Conservation (phyloP, 2,329 filamentous ascomycete genomes). For the Exophiala sideris region DNA sequence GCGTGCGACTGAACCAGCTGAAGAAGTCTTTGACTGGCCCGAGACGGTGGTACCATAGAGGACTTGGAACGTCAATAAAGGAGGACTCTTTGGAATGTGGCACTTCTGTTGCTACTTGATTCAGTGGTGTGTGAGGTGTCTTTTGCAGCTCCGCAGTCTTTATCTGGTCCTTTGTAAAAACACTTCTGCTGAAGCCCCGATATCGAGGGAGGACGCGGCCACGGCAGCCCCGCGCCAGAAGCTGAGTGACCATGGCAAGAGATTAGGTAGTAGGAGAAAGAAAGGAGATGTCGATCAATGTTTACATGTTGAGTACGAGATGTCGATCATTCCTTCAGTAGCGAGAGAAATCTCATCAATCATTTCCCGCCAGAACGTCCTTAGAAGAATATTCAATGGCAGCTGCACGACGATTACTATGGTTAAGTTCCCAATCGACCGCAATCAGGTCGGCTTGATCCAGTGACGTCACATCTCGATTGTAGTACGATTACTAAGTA, state of each 20-base stretch:
- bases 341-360: too few relatives aligned
- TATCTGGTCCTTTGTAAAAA: constrained; percentile 22
- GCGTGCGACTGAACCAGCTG: constrained; percentile 48
- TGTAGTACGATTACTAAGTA: too few relatives aligned
- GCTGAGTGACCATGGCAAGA: constrained; percentile 1
- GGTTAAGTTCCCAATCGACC: too few relatives aligned
- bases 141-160: constrained; percentile 25
- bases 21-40: constrained; percentile 24
- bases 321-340: not conserved
- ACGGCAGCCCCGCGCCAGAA: not conserved
- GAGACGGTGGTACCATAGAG: constrained; percentile 23
- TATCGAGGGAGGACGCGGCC: not conserved
- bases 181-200: constrained; percentile 14
- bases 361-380: too few relatives aligned
- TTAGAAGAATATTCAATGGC: too few relatives aligned
- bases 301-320: not conserved
- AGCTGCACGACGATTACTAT: too few relatives aligned
- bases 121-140: constrained; percentile 20
- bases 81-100: constrained; percentile 21
- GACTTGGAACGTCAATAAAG: constrained; percentile 21
- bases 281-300: not conserved
- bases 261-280: not conserved
- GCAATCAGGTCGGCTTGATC: too few relatives aligned
- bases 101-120: constrained; percentile 22
- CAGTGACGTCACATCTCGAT: too few relatives aligned